These are phyloP conservation scores for Coemansia sp. DNA, from an alignment of 192 early-diverging fungal genomes.

Conservation along the genomic window DNA sequence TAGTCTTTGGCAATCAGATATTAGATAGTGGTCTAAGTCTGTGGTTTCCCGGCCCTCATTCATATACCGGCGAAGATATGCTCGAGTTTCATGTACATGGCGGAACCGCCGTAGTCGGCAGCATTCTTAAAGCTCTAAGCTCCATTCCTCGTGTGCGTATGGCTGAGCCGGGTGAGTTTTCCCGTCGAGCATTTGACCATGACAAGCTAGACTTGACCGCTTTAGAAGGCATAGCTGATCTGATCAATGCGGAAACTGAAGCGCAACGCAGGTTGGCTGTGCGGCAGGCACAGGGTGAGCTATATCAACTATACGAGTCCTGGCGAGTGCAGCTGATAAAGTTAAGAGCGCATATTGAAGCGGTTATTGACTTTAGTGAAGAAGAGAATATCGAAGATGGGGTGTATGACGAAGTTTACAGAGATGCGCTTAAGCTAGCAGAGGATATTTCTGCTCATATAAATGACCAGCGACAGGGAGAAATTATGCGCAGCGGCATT, in stretches of 20 bases:
- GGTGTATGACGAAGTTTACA: slow-evolving; percentile 31
- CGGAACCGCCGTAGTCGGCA: slow-evolving; percentile 63
- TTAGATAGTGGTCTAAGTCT: slow-evolving; percentile 58
- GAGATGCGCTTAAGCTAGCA: slow-evolving; percentile 5
- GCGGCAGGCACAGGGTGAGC: slow-evolving; percentile 67
- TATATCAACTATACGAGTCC: slow-evolving; percentile 58
- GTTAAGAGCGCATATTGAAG: slow-evolving; percentile 63
- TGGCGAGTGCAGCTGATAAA: slow-evolving; percentile 64
- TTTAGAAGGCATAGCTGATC: slow-evolving; percentile 54
- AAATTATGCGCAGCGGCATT: slow-evolving; percentile 71
- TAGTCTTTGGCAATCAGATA: slow-evolving; percentile 26
- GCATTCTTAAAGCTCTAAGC: slow-evolving; percentile 57
- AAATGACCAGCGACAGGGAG: slow-evolving; percentile 64
- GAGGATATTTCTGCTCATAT: slow-evolving; percentile 47
- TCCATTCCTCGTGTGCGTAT: slow-evolving; percentile 54
- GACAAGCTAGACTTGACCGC: slow-evolving; percentile 58
- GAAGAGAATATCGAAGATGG: slow-evolving; percentile 78
- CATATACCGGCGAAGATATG: slow-evolving; percentile 75
- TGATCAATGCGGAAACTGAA: slow-evolving; percentile 79
- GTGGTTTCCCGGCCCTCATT: slow-evolving; percentile 53
- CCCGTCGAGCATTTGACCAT: slow-evolving; percentile 70
- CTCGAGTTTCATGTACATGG: slow-evolving; percentile 76
- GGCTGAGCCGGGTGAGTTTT: slow-evolving; percentile 75
- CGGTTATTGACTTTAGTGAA: slow-evolving; percentile 76
- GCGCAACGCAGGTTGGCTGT: slow-evolving; percentile 65